These are phyloP conservation scores for Pythium myriotylum DNA, from an alignment of 352 stramenopile genomes.

Conservation along the genomic window DNA sequence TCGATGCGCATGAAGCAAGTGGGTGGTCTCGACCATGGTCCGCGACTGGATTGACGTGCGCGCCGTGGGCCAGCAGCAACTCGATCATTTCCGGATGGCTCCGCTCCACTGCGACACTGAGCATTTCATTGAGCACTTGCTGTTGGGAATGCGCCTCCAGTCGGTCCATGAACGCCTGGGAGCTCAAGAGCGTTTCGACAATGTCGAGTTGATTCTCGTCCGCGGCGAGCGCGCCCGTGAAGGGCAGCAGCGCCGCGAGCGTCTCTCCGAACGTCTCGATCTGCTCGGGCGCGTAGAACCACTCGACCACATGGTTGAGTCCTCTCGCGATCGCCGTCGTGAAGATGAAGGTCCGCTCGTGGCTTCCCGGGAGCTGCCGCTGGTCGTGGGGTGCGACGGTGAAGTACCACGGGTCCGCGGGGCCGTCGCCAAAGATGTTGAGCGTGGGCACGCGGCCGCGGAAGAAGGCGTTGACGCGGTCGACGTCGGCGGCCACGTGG, in stretches of 20 bases:
- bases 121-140: slow-evolving; percentile 5
- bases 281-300: slow-evolving; percentile 10
- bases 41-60: slow-evolving; percentile 1
- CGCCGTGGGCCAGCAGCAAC: slow-evolving; percentile 18
- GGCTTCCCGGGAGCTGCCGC: not conserved
- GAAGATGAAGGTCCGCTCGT: slow-evolving; percentile 12
- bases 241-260: slow-evolving; percentile 17
- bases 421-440: slow-evolving; percentile 6
- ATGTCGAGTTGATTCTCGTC: slow-evolving; percentile 13
- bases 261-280: not conserved
- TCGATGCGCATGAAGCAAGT: slow-evolving; percentile 8
- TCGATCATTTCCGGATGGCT: slow-evolving; percentile 2
- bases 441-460: slow-evolving; percentile 1
- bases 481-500: slow-evolving; percentile 4
- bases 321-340: slow-evolving; percentile 1
- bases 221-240: slow-evolving; percentile 7
- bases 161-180: slow-evolving; percentile 2
- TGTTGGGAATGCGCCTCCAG: slow-evolving; percentile 1
- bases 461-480: slow-evolving; percentile 19
- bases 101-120: slow-evolving; percentile 13
- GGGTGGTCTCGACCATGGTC: not conserved
- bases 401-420: slow-evolving; percentile 21
- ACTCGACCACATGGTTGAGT: slow-evolving; percentile 11
- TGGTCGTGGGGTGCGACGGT: not conserved
- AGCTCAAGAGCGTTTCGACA: slow-evolving; percentile 17